Evolutionary conservation across 306 rosid genomes (phyloP).

Genomic region (Malus asiatica): DNA sequence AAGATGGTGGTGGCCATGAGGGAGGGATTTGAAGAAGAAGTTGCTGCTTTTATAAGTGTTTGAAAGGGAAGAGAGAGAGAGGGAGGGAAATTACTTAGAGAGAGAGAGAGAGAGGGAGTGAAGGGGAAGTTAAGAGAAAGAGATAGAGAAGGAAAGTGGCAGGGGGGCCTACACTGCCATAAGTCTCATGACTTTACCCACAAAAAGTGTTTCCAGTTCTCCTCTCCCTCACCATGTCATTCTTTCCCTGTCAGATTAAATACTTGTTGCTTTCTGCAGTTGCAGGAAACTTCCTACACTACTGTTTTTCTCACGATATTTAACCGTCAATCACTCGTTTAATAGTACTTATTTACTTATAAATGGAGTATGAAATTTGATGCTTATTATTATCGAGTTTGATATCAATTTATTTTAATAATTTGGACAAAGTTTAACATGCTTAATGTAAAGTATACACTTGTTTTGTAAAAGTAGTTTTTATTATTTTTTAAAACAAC

Average conservation of each 20-base stretch:
- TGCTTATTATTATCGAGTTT: too few relatives aligned
- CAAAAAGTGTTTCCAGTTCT: neutral
- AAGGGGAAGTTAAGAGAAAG: slow-evolving; percentile 3
- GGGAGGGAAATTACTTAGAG: slow-evolving; percentile 27
- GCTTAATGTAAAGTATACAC: too few relatives aligned
- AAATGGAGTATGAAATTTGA: too few relatives aligned
- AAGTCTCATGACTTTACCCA: neutral
- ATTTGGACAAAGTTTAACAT: too few relatives aligned
- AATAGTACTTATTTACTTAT: too few relatives aligned
- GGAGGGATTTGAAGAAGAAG: neutral
- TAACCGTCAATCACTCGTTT: too few relatives aligned
- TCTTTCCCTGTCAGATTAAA: neutral
- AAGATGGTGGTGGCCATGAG: neutral
- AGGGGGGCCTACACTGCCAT: neutral
- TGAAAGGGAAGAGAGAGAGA: slow-evolving; percentile 15
- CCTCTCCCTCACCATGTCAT: neutral
- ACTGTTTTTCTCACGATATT: neutral
- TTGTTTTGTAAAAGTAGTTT: too few relatives aligned
- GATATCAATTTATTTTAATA: too few relatives aligned
- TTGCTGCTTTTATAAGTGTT: slow-evolving; percentile 37
- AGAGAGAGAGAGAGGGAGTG: slow-evolving; percentile 10
- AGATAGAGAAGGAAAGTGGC: slow-evolving; percentile 8
- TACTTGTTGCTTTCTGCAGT: neutral
- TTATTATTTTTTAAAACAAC: neutral
- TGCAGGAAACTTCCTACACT: neutral